Evolutionary conservation across 2,329 filamentous ascomycete genomes (phyloP), one percentile per base, ranked within the genome.

Genomic region (Canariomyces notabilis): DNA sequence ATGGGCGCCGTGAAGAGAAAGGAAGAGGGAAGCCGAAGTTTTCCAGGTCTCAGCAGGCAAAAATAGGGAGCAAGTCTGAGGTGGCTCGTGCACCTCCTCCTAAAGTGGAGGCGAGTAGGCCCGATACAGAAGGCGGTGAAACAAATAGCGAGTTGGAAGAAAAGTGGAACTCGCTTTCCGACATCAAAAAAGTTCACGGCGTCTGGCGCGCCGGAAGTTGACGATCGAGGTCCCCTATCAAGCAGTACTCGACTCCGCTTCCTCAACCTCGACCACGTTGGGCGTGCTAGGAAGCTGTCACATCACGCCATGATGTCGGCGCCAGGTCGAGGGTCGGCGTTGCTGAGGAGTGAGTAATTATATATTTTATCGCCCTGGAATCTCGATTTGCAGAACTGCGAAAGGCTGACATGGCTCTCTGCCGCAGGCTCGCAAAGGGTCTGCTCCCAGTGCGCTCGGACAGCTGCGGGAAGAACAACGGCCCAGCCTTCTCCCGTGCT

Each of bases 1-100:
- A 84, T 80, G 77, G 72, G 80, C 85, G 87, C 85, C 85, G 74
- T 72, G 67, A 59, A 58, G 54, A 57, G 53, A 61, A 68, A 61
- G 56, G 64, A 58, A 38, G 40, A 39, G 31, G n/a, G 34, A 37
- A 41, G 9, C 15, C 14, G 18, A 37, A 52, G 56, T 6, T 44
- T 51, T 18, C 49, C 37, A 38, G 22, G 31, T 7, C 26, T 29
- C 26, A 29, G 6, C 11, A 6, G 6, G 6, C 9, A 29, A 12
- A 29, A 29, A 29, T 29, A 29, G 26, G 26, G 26, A 29, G 9
- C 26, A 12, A 29, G 26, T 29, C 8, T 12, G 14, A 9, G 45
- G 32, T 35, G 51, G 46, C n/a, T 5, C 37, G 40, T 49, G 46
- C 44, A 41, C 31, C 8, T 21, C 31, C 2, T 15, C 2, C n/a